These are phyloP conservation scores for Candida incommunis DNA, from an alignment of 805 yeast genomes.

Conservation along the genomic window DNA sequence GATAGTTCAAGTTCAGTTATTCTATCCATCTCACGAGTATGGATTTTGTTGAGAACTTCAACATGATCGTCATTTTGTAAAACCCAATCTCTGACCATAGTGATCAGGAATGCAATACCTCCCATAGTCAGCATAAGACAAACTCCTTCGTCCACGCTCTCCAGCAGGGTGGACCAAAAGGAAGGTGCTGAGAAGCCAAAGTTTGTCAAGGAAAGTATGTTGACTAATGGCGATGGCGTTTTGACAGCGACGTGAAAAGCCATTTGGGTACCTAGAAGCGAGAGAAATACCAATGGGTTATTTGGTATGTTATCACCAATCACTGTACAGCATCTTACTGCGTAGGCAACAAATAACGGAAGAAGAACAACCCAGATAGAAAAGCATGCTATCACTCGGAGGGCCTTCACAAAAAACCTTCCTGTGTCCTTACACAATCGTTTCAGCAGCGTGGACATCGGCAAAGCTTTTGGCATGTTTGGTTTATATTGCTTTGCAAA, in stretches of 20 bases:
- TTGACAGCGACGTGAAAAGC: neutral
- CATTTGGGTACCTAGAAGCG: neutral
- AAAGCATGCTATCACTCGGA: slow-evolving; percentile 9
- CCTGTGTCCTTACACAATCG: slow-evolving; percentile 20
- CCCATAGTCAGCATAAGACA: neutral
- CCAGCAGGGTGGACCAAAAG: no score
- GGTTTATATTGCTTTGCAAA: slow-evolving; percentile 54
- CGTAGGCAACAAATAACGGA: slow-evolving; percentile 13
- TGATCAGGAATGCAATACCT: slow-evolving; percentile 23
- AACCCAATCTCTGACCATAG: slow-evolving; percentile 25
- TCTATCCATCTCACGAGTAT: neutral
- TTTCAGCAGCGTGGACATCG: slow-evolving; percentile 33
- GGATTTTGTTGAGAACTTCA: slow-evolving; percentile 5
- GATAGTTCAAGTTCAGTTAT: neutral
- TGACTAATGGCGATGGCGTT: neutral
- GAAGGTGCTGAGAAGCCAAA: neutral
- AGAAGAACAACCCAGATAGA: slow-evolving; percentile 16
- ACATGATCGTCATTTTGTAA: slow-evolving; percentile 17
- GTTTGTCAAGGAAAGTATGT: neutral
- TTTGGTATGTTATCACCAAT: slow-evolving; percentile 11
- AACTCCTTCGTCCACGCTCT: slow-evolving; percentile 1
- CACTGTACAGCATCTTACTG: slow-evolving; percentile 10
- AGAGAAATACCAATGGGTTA: slow-evolving; percentile 1
- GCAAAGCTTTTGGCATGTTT: slow-evolving; percentile 51
- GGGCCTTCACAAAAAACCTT: slow-evolving; percentile 8